phyloP scores from a whole-genome alignment of 441 rosid genomes.

The Flueggea neowawraea region DNA sequence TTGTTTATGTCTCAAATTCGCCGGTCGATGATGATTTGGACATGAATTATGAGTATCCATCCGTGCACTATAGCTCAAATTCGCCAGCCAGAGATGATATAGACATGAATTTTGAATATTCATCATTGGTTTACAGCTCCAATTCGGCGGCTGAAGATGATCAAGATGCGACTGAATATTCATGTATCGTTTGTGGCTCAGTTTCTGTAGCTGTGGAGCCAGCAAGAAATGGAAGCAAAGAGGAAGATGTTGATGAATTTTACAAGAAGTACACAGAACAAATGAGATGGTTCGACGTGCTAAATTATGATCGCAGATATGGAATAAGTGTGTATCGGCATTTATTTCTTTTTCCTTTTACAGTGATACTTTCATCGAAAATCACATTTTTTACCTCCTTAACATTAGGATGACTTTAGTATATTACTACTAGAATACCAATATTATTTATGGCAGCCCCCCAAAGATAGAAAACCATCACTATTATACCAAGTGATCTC shows the following conservation, averaged over 20 bases:
- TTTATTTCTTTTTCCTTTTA: not conserved
- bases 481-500: too few relatives aligned
- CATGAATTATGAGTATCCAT: not conserved
- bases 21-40: too few relatives aligned
- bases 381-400: too few relatives aligned
- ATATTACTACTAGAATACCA: too few relatives aligned
- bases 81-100: not conserved
- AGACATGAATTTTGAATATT: too few relatives aligned
- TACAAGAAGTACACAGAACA: conserved; percentile 45
- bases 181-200: conserved; percentile 11
- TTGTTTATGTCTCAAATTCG: too few relatives aligned
- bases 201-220: conserved; percentile 8
- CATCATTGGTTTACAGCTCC: too few relatives aligned
- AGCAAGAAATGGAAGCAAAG: conserved; percentile 13
- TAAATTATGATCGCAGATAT: conserved; percentile 51
- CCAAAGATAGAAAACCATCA: too few relatives aligned
- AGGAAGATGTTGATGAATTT: conserved; percentile 37
- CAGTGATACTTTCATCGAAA: too few relatives aligned
- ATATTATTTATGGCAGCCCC: too few relatives aligned
- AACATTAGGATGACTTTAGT: too few relatives aligned
- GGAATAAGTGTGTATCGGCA: conserved; percentile 43
- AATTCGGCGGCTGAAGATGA: not conserved
- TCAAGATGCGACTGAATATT: conserved; percentile 14
- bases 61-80: conserved; percentile 2
- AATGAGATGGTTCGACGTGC: conserved; percentile 74